Percentiles rank a stretch among this genome's conserved stretches.
Conservation (phyloP, 805 yeast species). For the Diddensiella transvaalensis region DNA sequence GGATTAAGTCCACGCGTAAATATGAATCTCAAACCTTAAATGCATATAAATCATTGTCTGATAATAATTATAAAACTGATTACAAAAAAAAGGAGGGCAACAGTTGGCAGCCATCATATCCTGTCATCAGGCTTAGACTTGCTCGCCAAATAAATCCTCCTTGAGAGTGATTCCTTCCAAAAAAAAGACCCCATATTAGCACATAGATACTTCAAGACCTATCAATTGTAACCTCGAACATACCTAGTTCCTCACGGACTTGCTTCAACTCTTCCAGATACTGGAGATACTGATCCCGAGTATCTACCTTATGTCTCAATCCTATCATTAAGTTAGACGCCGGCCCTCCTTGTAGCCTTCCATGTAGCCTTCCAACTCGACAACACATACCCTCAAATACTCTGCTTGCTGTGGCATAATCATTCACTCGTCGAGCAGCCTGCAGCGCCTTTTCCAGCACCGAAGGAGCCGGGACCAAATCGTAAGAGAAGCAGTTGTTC, state of each 20-base stretch:
- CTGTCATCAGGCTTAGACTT: too few relatives aligned
- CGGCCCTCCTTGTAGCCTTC: conserved; percentile 5
- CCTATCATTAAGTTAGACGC: conserved; percentile 21
- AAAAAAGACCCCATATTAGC: too few relatives aligned
- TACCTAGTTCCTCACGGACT: conserved; percentile 84
- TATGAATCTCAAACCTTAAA: too few relatives aligned
- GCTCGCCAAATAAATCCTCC: conserved; percentile 64
- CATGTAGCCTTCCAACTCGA: not conserved
- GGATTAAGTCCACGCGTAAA: too few relatives aligned
- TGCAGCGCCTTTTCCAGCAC: conserved; percentile 93
- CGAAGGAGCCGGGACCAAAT: conserved; percentile 95
- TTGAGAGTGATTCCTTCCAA: conserved; percentile 74
- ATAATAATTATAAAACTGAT: not conserved
- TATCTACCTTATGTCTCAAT: conserved; percentile 92
- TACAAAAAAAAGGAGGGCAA: not conserved
- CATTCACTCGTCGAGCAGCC: conserved; percentile 99
- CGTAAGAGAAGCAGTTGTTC: conserved; percentile 97
- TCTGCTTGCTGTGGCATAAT: conserved; percentile 97
- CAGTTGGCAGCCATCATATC: too few relatives aligned
- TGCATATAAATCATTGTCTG: not conserved
- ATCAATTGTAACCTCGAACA: conserved; percentile 3
- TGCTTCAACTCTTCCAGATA: conserved; percentile 93
- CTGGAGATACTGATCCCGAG: conserved; percentile 88
- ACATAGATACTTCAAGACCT: not conserved
- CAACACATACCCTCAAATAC: conserved; percentile 73